These are phyloP conservation scores for Penicillium verhagenii DNA, from an alignment of 495 filamentous ascomycete genomes.

Conservation along the genomic window DNA sequence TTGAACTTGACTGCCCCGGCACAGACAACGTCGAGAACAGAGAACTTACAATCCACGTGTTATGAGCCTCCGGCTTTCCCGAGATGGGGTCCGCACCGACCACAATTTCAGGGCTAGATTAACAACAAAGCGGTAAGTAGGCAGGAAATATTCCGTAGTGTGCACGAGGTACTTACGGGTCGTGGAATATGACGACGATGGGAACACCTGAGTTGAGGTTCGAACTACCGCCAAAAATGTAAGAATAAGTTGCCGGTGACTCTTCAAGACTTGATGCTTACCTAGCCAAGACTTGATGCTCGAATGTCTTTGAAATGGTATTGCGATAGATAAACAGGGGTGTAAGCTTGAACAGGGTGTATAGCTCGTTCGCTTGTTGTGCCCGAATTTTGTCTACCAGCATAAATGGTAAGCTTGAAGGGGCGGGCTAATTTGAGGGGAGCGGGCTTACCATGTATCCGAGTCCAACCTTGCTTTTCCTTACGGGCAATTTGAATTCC, in stretches of 20 bases:
- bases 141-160: neutral
- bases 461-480: no score
- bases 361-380: constrained; percentile 68
- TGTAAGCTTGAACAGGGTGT: constrained; percentile 69
- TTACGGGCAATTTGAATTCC: no score
- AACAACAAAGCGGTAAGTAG: neutral
- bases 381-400: constrained; percentile 65
- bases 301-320: constrained; percentile 70
- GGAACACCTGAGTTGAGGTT: constrained; percentile 53
- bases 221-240: constrained; percentile 31
- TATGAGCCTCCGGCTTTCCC: constrained; percentile 74
- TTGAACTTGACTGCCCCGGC: neutral
- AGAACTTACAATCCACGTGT: constrained; percentile 75
- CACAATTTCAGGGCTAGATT: constrained; percentile 64
- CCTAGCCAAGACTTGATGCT: constrained; percentile 88
- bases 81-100: constrained; percentile 65
- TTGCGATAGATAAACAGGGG: constrained; percentile 71
- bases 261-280: constrained; percentile 34
- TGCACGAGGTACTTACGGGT: constrained; percentile 60
- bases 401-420: neutral
- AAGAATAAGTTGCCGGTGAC: neutral
- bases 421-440: neutral
- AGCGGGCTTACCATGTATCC: constrained; percentile 51
- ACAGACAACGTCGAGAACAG: no score
- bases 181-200: constrained; percentile 77